Base-by-base conservation (phyloP, 345 rosid genomes). In the Brassica rapa region DNA sequence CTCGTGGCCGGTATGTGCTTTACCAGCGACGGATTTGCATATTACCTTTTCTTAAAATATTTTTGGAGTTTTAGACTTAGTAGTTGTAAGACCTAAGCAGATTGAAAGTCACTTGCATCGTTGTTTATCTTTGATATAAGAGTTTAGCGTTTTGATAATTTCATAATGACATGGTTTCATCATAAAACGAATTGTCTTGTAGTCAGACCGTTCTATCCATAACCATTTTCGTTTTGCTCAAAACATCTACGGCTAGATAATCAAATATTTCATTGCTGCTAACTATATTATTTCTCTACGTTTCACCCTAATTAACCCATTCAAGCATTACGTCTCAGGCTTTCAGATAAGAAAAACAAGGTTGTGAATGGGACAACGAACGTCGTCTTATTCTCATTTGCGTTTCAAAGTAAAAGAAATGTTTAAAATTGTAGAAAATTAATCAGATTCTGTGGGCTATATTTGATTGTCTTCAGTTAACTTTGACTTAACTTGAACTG, bases 11-110 rank as follows among this genome's bases (percentile, higher is more conserved):
- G 39, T 29, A 41, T 71, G 67, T 39, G 29, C 37, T 65, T 66
- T 59, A 29, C 51, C 21, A 39, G 56, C 39, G 15, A 79, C 49
- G 46, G 51, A 61, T 33, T 21, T 57, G 46, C 78, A 56, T 66
- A 25, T 25, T 25, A 33, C 59, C 15, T 19, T 57, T 49, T 49
- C 30, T 4, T 12, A 39, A 49, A 30, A 70, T 53, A 41, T 41
- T 23, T 72, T 79, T 33, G 70, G 43, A 32, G 32, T 29, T 21
- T 57, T 73, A 73, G 77, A 79, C 73, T 79, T 32, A 39, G 27
- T 73, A 79, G 82, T 68, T 67, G 73, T 73, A 66, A 73, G 70
- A 67, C 14, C 73, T 72, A 78, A 72, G 37, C 68, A 78, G 68
- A 71, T 55, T 64, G 9, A 15, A 64, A 16, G 23, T 29, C 72